Evolutionary conservation across 176 grass and related monocot species (phyloP), one percentile per base, ranked within the genome.

Genomic region (Cymbopogon citratus): DNA sequence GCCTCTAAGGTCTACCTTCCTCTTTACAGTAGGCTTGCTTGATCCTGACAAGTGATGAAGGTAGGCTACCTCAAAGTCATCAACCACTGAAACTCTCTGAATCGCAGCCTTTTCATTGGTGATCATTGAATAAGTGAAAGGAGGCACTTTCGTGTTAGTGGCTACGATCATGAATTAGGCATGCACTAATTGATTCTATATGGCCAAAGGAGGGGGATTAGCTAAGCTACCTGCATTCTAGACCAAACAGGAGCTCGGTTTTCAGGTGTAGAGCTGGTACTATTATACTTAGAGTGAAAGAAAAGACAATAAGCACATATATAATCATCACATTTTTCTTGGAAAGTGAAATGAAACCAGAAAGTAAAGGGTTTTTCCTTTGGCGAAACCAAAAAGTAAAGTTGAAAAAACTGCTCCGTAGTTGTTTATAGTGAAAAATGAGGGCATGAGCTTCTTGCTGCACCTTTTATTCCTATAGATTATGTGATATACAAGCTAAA

Each of bases 51-150:
- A 14, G 24, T 14, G 1, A 66, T 31, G 40, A 21, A 40, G 23
- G 27, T 62, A 63, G 75, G n/a, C 46, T 69, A 85, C 51, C 44
- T 66, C 25, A 13, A 78, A 73, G 43, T 71, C 41, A 56, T 29
- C 66, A 85, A 72, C 64, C 56, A 71, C 44, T 59, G 31, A 54
- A 69, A 24, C 3, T 24, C 21, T 59, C 21, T 59, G 54, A 9
- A 71, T 7, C 26, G 1, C 25, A 64, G 49, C 7, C 12, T 56
- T 81, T 81, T 76, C 27, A 77, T 81, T 70, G 21, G 2, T 18
- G n/a, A 45, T 64, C 77, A 72, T 29, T 67, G 35, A 14, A 68
- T 10, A 76, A 39, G 40, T 34, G 62, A 40, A 48, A 78, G 3
- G 28, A 57, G 24, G 15, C 52, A 24, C 27, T 51, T 40, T 67